Percentiles rank a stretch among this genome's conserved stretches.
These are phyloP conservation scores for Suhomyces ambrosiae DNA, from an alignment of 1,139 yeast genomes.

Conservation along the genomic window DNA sequence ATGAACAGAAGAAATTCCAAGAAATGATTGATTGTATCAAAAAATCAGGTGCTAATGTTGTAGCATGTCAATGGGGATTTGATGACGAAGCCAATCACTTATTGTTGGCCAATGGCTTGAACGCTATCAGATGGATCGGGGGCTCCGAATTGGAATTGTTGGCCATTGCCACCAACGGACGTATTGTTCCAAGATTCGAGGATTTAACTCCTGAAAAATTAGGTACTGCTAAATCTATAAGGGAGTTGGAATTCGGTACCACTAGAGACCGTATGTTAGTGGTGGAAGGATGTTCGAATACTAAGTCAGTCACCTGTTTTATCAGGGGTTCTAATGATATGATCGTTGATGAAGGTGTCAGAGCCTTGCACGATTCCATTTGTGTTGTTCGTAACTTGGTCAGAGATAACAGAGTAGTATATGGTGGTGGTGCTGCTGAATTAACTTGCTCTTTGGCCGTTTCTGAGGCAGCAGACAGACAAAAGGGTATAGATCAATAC, in stretches of 20 bases:
- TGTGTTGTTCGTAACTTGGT: constrained; percentile 97
- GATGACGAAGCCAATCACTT: constrained; percentile 98
- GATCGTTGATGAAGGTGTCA: constrained; percentile 95
- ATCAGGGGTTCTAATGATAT: constrained; percentile 95
- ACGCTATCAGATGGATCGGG: constrained; percentile 99
- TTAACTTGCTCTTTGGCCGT: constrained; percentile 91
- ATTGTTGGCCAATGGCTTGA: constrained; percentile 80
- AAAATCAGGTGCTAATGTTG: constrained; percentile 91
- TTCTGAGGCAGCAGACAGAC: constrained; percentile 87
- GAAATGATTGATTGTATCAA: constrained; percentile 90
- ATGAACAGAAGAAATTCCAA: constrained; percentile 86
- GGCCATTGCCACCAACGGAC: constrained; percentile 96
- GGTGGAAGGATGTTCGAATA: constrained; percentile 85
- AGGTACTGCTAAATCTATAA: constrained; percentile 83
- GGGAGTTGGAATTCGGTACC: constrained; percentile 93
- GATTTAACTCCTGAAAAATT: constrained; percentile 81
- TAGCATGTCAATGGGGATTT: constrained; percentile 99
- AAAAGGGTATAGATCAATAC: constrained; percentile 94
- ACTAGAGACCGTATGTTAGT: constrained; percentile 95
- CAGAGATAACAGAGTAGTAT: constrained; percentile 88
- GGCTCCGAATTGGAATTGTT: constrained; percentile 94
- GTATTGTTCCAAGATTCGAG: constrained; percentile 96
- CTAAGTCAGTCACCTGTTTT: constrained; percentile 91
- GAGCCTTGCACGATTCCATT: constrained; percentile 95
- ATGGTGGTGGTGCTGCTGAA: constrained; percentile 99